Evolutionary conservation across 1,139 yeast genomes (phyloP).

Genomic region (Sporopachydermia cereana): DNA sequence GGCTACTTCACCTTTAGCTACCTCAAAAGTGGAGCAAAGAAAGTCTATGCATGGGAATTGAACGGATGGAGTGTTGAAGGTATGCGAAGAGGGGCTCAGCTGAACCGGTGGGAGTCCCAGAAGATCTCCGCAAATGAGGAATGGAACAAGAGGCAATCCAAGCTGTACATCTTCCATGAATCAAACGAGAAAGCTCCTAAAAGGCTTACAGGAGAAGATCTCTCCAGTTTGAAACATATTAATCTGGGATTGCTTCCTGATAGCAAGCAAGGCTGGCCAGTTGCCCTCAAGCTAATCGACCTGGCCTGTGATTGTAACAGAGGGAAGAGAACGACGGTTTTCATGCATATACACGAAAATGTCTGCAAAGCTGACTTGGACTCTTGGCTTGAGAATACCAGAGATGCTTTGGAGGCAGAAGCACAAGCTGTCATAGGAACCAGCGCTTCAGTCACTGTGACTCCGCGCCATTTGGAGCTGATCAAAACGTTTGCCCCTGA

Average conservation of each 20-base stretch:
- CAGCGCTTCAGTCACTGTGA: constrained; percentile 7
- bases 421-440: constrained; percentile 8
- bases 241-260: constrained; percentile 72
- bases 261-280: constrained; percentile 50
- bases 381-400: constrained; percentile 20
- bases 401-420: constrained; percentile 11
- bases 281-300: constrained; percentile 26
- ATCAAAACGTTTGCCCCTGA: constrained; percentile 86
- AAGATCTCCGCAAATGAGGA: constrained; percentile 25
- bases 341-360: constrained; percentile 69
- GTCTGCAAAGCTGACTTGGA: constrained; percentile 37
- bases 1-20: constrained; percentile 77
- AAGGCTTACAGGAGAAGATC: constrained; percentile 25
- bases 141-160: constrained; percentile 17
- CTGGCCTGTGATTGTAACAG: constrained; percentile 14
- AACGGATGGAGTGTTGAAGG: constrained; percentile 84
- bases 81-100: constrained; percentile 39
- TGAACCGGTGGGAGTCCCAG: constrained; percentile 32
- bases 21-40: constrained; percentile 38
- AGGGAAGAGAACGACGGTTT: constrained; percentile 15
- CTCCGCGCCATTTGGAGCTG: constrained; percentile 33
- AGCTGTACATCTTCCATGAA: constrained; percentile 44
- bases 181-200: constrained; percentile 39
- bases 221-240: constrained; percentile 38
- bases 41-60: constrained; percentile 68